These are phyloP conservation scores for Immersiella caudata DNA, from an alignment of 495 filamentous ascomycete species.

Conservation along the genomic window DNA sequence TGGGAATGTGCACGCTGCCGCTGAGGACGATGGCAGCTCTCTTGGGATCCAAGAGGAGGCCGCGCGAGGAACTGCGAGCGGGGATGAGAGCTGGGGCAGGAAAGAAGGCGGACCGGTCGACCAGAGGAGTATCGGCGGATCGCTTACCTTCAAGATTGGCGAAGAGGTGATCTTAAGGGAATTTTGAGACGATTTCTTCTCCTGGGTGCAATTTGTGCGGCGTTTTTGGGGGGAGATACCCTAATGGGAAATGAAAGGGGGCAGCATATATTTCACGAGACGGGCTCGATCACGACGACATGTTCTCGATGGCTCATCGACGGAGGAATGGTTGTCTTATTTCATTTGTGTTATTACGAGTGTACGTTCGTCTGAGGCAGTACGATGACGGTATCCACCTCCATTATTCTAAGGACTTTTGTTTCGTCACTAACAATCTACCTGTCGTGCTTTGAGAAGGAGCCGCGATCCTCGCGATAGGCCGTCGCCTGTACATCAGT, in stretches of 20 bases:
- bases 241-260: background rate
- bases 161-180: background rate
- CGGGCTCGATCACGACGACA: background rate
- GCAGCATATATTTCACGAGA: background rate
- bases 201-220: background rate
- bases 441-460: too few relatives aligned
- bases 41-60: slow-evolving; percentile 12
- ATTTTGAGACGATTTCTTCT: background rate
- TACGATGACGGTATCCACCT: too few relatives aligned
- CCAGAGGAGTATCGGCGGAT: too few relatives aligned
- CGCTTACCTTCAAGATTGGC: background rate
- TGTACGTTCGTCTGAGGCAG: background rate
- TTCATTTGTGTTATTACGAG: background rate
- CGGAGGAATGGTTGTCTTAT: background rate
- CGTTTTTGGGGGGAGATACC: background rate
- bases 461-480: too few relatives aligned
- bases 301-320: background rate
- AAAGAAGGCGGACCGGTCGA: background rate
- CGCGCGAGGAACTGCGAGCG: background rate
- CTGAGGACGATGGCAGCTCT: slow-evolving; percentile 27
- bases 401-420: too few relatives aligned
- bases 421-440: too few relatives aligned
- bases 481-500: too few relatives aligned
- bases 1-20: slow-evolving; percentile 29
- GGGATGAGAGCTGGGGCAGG: background rate